Evolutionary conservation across 2,329 filamentous ascomycete genomes (phyloP), one percentile per base, ranked within the genome.

Genomic region (Curvularia verruculosa): DNA sequence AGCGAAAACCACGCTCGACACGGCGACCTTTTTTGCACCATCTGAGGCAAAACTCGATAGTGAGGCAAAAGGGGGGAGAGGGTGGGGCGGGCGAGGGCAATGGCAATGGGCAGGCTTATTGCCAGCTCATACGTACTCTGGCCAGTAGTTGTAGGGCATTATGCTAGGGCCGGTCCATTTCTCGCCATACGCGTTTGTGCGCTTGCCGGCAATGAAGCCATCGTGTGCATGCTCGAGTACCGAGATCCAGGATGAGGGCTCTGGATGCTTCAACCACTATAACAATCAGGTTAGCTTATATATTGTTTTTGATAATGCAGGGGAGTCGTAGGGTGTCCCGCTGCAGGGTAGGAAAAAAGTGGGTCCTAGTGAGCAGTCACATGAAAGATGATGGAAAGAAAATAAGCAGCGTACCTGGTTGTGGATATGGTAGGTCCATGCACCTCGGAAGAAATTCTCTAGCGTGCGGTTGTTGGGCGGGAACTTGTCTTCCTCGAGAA

Each of bases 381-480:
- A n/a, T 36, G 15, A 36, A 18, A 36, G 34, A 18, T 18, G 5
- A 36, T n/a, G 26, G 43, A 24, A 36, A 31, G 31, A 36, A 15
- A 48, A 29, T 15, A 39, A 48, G 39, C n/a, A 26, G 39, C 79
- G 71, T 71, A 83, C 82, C 75, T 84, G 83, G 60, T 85, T 85
- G 65, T 85, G 83, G 57, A 84, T 80, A 66, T 85, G 83, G 66
- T 85, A 85, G 26, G 81, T 84, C 81, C 81, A 85, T 21, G 82
- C 80, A 1, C 83, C 83, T 5, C 79, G 76, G 73, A 85, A 84
- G 71, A 85, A 85, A 63, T 84, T 82, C 65, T 83, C 80, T 46
- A 85, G 54, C 0, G 82, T 84, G 37, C 83, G 78, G 64, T 85
- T 85, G 59, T 81, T 84, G n/a, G 82, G 82, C 18, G 82, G 81